Conservation (phyloP, 2,329 filamentous ascomycete genomes). For the Pseudogymnoascus sp. region DNA sequence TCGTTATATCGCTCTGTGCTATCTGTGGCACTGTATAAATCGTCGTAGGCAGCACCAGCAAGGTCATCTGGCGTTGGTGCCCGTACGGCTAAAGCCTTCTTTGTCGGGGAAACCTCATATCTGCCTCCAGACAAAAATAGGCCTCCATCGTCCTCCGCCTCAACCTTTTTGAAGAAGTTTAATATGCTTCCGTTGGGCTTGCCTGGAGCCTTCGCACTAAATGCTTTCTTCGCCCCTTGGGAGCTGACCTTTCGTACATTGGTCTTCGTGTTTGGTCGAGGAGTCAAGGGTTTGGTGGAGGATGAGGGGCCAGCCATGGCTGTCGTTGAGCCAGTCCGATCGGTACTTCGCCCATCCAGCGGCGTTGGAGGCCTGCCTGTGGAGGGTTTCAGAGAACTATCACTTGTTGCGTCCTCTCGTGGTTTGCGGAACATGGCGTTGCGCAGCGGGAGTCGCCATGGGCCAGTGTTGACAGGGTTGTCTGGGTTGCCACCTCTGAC, state of each 20-base stretch:
- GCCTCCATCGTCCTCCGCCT: slow-evolving; percentile 45
- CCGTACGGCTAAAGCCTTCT: slow-evolving; percentile 12
- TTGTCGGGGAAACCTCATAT: slow-evolving; percentile 26
- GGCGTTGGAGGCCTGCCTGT: slow-evolving; percentile 49
- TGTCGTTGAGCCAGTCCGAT: background rate
- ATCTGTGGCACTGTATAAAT: slow-evolving; percentile 23
- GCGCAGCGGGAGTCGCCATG: background rate
- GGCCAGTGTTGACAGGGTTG: slow-evolving; percentile 1
- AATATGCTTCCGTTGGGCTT: slow-evolving; percentile 60
- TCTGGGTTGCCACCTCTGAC: background rate
- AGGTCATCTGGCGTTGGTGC: slow-evolving; percentile 16
- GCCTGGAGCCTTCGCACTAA: slow-evolving; percentile 20
- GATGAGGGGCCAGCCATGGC: slow-evolving; percentile 22
- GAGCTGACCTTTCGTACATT: slow-evolving; percentile 20
- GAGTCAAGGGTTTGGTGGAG: slow-evolving; percentile 28
- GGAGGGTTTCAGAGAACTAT: slow-evolving; percentile 36
- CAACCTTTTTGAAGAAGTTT: slow-evolving; percentile 68
- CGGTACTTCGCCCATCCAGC: slow-evolving; percentile 25
- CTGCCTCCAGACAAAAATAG: slow-evolving; percentile 46
- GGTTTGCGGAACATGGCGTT: slow-evolving; percentile 49
- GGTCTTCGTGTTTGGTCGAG: slow-evolving; percentile 25
- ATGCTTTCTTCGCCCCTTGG: slow-evolving; percentile 23
- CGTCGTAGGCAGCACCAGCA: slow-evolving; percentile 21
- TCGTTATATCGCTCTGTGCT: slow-evolving; percentile 37
- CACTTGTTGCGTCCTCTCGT: slow-evolving; percentile 39